Evolutionary conservation across 306 rosid species (phyloP).

Genomic region (Vachellia pachyceras): DNA sequence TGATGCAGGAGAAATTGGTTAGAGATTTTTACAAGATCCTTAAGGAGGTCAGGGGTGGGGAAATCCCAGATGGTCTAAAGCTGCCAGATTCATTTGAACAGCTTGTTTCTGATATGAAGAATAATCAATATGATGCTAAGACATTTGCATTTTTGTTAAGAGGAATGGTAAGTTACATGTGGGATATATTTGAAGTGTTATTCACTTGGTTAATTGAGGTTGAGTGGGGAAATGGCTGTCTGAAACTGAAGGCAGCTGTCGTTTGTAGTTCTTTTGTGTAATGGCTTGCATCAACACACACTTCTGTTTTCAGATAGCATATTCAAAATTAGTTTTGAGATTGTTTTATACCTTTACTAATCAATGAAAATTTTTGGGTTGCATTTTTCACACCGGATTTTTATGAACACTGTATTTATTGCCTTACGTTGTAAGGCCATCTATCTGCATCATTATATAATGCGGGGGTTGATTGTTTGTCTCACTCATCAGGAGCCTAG

Average conservation of each 20-base stretch:
- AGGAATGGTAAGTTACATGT: constrained; percentile 75
- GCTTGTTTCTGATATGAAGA: constrained; percentile 85
- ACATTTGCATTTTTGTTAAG: constrained; percentile 76
- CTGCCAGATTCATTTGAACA: constrained; percentile 86
- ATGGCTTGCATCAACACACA: not conserved
- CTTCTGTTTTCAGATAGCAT: not conserved
- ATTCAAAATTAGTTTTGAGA: not conserved
- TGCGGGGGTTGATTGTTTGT: too few relatives aligned
- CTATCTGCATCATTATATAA: too few relatives aligned
- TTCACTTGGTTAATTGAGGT: constrained; percentile 14
- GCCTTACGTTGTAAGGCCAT: not conserved
- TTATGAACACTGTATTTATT: not conserved
- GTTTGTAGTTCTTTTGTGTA: not conserved
- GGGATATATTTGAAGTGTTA: constrained; percentile 20
- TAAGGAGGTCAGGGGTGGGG: constrained; percentile 76
- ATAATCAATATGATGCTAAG: constrained; percentile 80
- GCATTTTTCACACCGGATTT: not conserved
- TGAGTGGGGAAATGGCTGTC: constrained; percentile 19
- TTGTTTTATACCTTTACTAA: not conserved
- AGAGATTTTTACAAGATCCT: constrained; percentile 90
- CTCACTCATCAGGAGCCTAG: too few relatives aligned
- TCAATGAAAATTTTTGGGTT: not conserved
- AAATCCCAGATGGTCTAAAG: constrained; percentile 72
- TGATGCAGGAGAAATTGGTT: constrained; percentile 71
- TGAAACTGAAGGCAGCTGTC: constrained; percentile 34